Percentiles rank a stretch among this genome's conserved stretches.
Evolutionary conservation across 1,139 yeast genomes (phyloP).

Genomic region (Pneumocystis wakefieldiae): DNA sequence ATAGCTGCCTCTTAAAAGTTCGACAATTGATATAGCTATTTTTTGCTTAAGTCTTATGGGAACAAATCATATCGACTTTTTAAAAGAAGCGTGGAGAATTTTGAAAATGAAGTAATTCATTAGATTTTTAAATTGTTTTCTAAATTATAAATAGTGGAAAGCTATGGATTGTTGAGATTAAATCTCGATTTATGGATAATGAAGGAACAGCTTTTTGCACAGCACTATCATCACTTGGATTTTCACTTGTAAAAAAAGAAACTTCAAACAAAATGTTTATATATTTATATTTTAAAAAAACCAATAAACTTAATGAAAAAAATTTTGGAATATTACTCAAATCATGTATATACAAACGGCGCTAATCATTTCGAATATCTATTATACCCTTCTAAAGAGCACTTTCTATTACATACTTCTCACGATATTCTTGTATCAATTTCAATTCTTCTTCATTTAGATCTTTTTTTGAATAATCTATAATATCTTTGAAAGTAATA

Average conservation of each 20-base stretch:
- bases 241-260: slow-evolving; percentile 78
- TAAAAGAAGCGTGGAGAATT: slow-evolving; percentile 75
- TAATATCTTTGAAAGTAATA: slow-evolving; percentile 60
- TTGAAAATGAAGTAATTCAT: slow-evolving; percentile 40
- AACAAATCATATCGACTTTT: slow-evolving; percentile 81
- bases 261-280: slow-evolving; percentile 85
- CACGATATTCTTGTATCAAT: slow-evolving; percentile 22
- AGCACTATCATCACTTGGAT: slow-evolving; percentile 61
- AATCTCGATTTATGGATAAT: slow-evolving; percentile 63
- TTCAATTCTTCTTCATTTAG: slow-evolving; percentile 20
- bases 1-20: slow-evolving; percentile 47
- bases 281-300: slow-evolving; percentile 67
- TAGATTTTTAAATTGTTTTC: neutral
- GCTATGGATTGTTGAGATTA: slow-evolving; percentile 94
- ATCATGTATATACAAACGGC: slow-evolving; percentile 89
- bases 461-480: slow-evolving; percentile 40
- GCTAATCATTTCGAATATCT: slow-evolving; percentile 28
- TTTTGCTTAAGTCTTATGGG: slow-evolving; percentile 96
- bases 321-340: slow-evolving; percentile 83
- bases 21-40: slow-evolving; percentile 67
- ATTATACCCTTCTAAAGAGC: neutral
- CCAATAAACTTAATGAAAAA: slow-evolving; percentile 36
- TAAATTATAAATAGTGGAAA: slow-evolving; percentile 45
- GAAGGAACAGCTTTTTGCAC: slow-evolving; percentile 57
- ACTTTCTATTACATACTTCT: slow-evolving; percentile 6